Evolutionary conservation across 192 early-diverging fungal genomes (phyloP).

Genomic region (Obelidium mucronatum): DNA sequence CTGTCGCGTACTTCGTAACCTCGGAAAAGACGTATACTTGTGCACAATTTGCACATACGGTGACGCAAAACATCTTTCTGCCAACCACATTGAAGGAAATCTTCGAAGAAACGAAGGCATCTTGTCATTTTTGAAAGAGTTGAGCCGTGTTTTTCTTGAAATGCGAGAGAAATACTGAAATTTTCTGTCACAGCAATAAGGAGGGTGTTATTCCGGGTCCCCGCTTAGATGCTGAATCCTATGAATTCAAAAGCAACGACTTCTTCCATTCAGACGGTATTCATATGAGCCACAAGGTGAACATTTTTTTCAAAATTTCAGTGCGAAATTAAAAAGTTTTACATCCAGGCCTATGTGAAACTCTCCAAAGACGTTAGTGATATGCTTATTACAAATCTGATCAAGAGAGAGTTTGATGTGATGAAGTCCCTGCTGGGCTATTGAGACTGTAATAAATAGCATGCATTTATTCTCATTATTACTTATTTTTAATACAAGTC

Average conservation of each 20-base stretch:
- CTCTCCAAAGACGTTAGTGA: constrained; percentile 53
- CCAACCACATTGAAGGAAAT: constrained; percentile 31
- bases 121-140: constrained; percentile 37
- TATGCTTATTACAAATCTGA: constrained; percentile 37
- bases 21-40: constrained; percentile 51
- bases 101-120: constrained; percentile 38
- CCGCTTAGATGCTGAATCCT: constrained; percentile 24
- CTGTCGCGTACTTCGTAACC: constrained; percentile 33
- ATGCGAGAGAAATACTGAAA: too few species aligned
- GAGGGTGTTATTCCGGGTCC: constrained; percentile 38
- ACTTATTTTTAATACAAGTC: too few species aligned
- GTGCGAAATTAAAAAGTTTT: too few species aligned
- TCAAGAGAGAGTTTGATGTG: constrained; percentile 50
- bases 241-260: constrained; percentile 28
- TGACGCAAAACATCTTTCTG: constrained; percentile 26
- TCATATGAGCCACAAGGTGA: constrained; percentile 1
- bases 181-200: constrained; percentile 14
- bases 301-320: too few species aligned
- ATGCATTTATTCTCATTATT: not conserved
- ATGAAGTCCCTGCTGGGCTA: constrained; percentile 38
- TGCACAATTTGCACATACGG: constrained; percentile 41
- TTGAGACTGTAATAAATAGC: not conserved
- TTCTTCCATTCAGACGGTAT: constrained; percentile 29
- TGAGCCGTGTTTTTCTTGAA: not conserved
- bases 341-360: constrained; percentile 52